These are phyloP conservation scores for Dillenia suffruticosa DNA, from an alignment of 164 flowering plant species.

Conservation along the genomic window DNA sequence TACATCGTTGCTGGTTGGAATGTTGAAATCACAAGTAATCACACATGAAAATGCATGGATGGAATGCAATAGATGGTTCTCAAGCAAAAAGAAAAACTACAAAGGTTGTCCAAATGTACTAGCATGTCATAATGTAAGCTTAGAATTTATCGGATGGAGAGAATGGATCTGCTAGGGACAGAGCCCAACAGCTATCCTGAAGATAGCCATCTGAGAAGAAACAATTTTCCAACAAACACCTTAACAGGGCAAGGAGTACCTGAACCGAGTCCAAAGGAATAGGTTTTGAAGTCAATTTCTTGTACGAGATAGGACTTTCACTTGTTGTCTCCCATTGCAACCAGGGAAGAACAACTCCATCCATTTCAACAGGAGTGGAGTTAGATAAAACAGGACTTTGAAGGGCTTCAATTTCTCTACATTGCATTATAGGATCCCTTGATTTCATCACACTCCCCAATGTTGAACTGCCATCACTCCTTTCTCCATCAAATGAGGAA, in stretches of 20 bases:
- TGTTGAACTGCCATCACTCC: slow-evolving; percentile 83
- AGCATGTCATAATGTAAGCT: background rate
- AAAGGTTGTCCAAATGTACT: too few relatives aligned
- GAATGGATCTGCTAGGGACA: background rate
- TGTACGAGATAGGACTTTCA: slow-evolving; percentile 38
- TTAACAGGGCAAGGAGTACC: slow-evolving; percentile 29
- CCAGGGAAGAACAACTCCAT: slow-evolving; percentile 91
- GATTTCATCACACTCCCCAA: slow-evolving; percentile 44
- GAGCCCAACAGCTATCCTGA: too few relatives aligned
- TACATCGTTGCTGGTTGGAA: too few relatives aligned
- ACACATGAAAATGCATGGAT: too few relatives aligned
- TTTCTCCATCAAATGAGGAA: slow-evolving; percentile 93
- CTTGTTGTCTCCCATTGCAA: slow-evolving; percentile 89
- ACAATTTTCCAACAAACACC: too few relatives aligned
- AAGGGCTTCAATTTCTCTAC: slow-evolving; percentile 21
- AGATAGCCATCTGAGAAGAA: too few relatives aligned
- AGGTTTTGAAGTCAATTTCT: slow-evolving; percentile 25
- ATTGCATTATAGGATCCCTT: slow-evolving; percentile 16
- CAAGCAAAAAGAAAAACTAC: background rate
- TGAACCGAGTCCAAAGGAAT: slow-evolving; percentile 28
- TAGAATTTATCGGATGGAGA: background rate
- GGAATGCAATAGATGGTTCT: too few relatives aligned
- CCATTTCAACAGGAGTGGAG: slow-evolving; percentile 59
- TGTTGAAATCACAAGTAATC: too few relatives aligned
- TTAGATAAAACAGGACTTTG: slow-evolving; percentile 26